phyloP scores from a whole-genome alignment of 257 asterid species.

The Solanum ossicruentum region DNA sequence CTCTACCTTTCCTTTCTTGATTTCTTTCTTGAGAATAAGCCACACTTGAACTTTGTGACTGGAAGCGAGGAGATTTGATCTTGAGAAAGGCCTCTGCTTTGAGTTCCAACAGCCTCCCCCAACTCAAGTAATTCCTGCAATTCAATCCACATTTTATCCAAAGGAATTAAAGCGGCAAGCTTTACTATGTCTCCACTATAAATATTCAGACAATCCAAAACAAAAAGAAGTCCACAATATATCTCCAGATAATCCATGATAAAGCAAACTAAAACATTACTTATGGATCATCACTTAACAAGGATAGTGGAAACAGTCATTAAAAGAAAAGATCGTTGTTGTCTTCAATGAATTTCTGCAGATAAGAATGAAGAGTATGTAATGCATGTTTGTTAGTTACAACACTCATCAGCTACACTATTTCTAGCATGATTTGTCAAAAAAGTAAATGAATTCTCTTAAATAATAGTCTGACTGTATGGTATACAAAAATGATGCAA shows the following conservation, averaged over 20 bases:
- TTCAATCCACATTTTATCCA: background rate
- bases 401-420: background rate
- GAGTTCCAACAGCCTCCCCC: conserved; percentile 85
- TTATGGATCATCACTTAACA: background rate
- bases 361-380: background rate
- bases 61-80: conserved; percentile 71
- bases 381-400: background rate
- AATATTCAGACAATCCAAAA: background rate
- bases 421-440: background rate
- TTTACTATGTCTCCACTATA: background rate
- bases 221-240: background rate
- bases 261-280: background rate
- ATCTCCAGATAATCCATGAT: background rate
- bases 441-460: background rate
- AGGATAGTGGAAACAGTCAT: background rate
- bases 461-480: background rate
- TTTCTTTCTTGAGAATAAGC: conserved; percentile 71
- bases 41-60: conserved; percentile 65
- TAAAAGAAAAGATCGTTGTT: background rate
- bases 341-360: background rate
- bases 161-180: background rate
- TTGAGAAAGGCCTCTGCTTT: conserved; percentile 81
- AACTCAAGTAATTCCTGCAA: conserved; percentile 78
- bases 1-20: conserved; percentile 47
- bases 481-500: background rate